Percentiles rank a stretch among this genome's conserved stretches.
Evolutionary conservation across 2,329 filamentous ascomycete species (phyloP).

Genomic region (Pyrenophora tritici-repentis): DNA sequence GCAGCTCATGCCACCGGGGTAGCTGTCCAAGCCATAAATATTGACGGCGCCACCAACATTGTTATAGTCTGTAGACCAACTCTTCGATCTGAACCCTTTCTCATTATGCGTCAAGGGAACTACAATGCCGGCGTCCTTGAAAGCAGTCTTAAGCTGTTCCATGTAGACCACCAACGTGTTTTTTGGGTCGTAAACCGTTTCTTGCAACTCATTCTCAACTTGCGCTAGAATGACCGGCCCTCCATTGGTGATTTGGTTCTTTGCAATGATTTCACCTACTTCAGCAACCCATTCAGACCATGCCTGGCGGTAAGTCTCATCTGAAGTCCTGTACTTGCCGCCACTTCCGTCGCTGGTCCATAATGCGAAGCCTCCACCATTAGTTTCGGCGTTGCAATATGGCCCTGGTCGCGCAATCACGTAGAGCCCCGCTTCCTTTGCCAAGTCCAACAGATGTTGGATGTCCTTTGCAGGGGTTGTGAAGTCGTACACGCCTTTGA

Average conservation of each 20-base stretch:
- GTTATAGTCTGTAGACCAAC: conserved; percentile 61
- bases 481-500: conserved; percentile 56
- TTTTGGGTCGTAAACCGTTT: conserved; percentile 51
- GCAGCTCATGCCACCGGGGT: conserved; percentile 56
- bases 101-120: conserved; percentile 59
- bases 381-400: conserved; percentile 59
- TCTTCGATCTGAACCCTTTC: conserved; percentile 55
- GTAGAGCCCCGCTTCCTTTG: conserved; percentile 58
- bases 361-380: conserved; percentile 53
- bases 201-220: conserved; percentile 59
- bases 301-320: conserved; percentile 51
- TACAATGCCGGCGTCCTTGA: conserved; percentile 53
- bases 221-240: conserved; percentile 59
- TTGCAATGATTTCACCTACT: conserved; percentile 55
- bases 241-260: conserved; percentile 57
- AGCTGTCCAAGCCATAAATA: conserved; percentile 55
- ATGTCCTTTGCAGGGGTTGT: conserved; percentile 57
- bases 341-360: conserved; percentile 56
- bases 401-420: conserved; percentile 58
- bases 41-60: conserved; percentile 62
- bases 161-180: conserved; percentile 58
- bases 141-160: conserved; percentile 57
- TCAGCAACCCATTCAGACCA: conserved; percentile 57
- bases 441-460: conserved; percentile 57
- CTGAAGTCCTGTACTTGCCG: conserved; percentile 51